Conservation (phyloP, 495 filamentous ascomycete species). For the Aspergillus ellipticus region DNA sequence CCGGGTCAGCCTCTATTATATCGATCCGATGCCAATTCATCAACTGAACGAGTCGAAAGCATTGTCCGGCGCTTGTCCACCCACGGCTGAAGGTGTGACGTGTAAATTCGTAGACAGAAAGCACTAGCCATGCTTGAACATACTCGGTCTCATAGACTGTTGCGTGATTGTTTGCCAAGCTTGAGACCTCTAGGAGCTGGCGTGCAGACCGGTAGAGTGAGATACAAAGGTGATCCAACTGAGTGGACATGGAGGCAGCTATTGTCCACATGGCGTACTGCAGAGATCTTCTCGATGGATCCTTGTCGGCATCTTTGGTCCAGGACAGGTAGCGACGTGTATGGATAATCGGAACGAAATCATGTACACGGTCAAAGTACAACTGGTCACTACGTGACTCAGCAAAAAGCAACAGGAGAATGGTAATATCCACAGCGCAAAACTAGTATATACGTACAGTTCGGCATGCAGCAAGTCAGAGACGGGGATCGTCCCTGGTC, state of each 20-base stretch:
- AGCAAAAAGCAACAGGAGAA: neutral
- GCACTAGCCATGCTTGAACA: conserved; percentile 47
- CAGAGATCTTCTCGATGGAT: conserved; percentile 31
- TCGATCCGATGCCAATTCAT: conserved; percentile 43
- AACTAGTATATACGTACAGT: too few relatives aligned
- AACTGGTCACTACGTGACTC: conserved; percentile 39
- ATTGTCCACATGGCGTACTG: conserved; percentile 53
- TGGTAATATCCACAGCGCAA: too few relatives aligned
- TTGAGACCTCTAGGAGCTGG: conserved; percentile 27
- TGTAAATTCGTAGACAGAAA: conserved; percentile 45
- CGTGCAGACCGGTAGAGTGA: conserved; percentile 39
- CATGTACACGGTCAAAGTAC: conserved; percentile 51
- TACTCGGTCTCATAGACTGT: conserved; percentile 25
- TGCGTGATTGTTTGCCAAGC: neutral
- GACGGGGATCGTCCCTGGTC: neutral
- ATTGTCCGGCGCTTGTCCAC: conserved; percentile 46
- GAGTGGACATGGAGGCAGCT: conserved; percentile 44
- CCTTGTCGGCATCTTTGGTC: conserved; percentile 10
- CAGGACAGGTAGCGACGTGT: conserved; percentile 26
- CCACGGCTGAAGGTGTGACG: conserved; percentile 33
- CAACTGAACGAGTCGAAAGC: conserved; percentile 47
- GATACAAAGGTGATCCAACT: conserved; percentile 39
- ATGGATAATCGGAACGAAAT: conserved; percentile 45
- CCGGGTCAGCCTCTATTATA: neutral
- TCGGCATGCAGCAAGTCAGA: neutral